Percentiles rank a stretch among this genome's conserved stretches.
phyloP scores from a whole-genome alignment of 768 basidiomycete species.

The Auricularia sp. region DNA sequence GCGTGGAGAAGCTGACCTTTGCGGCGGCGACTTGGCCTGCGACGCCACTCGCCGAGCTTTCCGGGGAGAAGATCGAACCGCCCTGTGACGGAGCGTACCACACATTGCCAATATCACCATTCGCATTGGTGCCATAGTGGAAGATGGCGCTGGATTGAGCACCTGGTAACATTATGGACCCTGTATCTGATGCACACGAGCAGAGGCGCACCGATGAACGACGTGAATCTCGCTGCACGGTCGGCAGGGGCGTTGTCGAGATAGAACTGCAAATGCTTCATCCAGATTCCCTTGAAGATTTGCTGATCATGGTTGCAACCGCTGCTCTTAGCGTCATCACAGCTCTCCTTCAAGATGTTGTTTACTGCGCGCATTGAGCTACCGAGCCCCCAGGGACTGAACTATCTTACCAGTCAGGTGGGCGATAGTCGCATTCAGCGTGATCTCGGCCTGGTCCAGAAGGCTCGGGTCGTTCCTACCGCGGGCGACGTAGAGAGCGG shows the following conservation, averaged over 20 bases:
- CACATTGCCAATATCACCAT: slow-evolving; percentile 30
- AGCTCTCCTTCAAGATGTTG: slow-evolving; percentile 40
- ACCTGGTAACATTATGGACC: not conserved
- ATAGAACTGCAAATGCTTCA: slow-evolving; percentile 41
- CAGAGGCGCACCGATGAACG: slow-evolving; percentile 24
- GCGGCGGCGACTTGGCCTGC: slow-evolving; percentile 20
- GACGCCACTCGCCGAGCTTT: slow-evolving; percentile 21
- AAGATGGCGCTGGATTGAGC: slow-evolving; percentile 22
- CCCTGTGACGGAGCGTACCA: slow-evolving; percentile 22
- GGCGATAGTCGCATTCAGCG: slow-evolving; percentile 39
- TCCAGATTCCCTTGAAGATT: slow-evolving; percentile 39
- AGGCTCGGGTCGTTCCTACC: slow-evolving; percentile 26
- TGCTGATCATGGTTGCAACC: slow-evolving; percentile 37
- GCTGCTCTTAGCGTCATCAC: slow-evolving; percentile 34
- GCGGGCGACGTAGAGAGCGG: slow-evolving; percentile 30
- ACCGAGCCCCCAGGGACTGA: too few relatives aligned
- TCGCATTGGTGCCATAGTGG: slow-evolving; percentile 32
- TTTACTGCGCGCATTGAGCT: slow-evolving; percentile 9
- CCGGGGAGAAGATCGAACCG: slow-evolving; percentile 20
- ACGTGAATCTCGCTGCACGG: slow-evolving; percentile 32
- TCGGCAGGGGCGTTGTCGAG: slow-evolving; percentile 35
- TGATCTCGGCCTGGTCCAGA: slow-evolving; percentile 40
- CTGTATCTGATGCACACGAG: slow-evolving; percentile 9
- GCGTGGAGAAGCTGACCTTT: slow-evolving; percentile 13
- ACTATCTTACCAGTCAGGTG: slow-evolving; percentile 19